Base-by-base conservation (phyloP, 441 rosid genomes). In the Aleurites moluccanus region DNA sequence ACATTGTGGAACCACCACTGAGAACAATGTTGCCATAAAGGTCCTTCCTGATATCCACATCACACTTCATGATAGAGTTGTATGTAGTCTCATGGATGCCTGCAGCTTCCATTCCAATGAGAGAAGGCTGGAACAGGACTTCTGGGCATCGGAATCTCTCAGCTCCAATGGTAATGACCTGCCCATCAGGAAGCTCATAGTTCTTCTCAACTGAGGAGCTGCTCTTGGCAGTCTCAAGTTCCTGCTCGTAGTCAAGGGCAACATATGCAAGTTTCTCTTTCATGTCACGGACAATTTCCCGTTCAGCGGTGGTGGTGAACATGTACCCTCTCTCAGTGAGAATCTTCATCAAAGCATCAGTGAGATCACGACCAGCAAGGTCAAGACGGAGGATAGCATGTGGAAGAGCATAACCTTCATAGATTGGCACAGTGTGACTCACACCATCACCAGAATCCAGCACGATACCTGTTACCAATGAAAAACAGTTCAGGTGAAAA, bases 141-240 rank as follows among this genome's bases (percentile, higher is more conserved):
- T 92, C 97, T 68, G 97, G 97, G 79, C 97, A 92, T 49, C 97
- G 92, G 91, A 92, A 92, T 28, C 93, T 77, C 85, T 90, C 97
- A 5, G 95, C 88, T 42, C 97, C 92, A 42, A 88, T 88, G 27
- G 92, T 88, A 71, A 89, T 87, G 60, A 89, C 81, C 52, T 89
- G 93, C 6, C 93, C 93, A 80, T 89, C 93, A 6, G 93, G 93
- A 74, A 89, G 80, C 81, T 89, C 91, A 8, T 89, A 89, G 86
- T 86, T 89, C 86, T 89, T 89, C 86, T 90, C 90, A 2, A 88
- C 88, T 10, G 91, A 84, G 6, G 90, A 86, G 79, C 91, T 90
- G 83, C 87, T 86, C 82, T 88, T 89, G 61, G 93, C 84, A 30
- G 89, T 86, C 80, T 86, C 93, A 1, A 89, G 84, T 71, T 90